Conservation (phyloP, 202 grass and related monocot species). For the Setaria italica region DNA sequence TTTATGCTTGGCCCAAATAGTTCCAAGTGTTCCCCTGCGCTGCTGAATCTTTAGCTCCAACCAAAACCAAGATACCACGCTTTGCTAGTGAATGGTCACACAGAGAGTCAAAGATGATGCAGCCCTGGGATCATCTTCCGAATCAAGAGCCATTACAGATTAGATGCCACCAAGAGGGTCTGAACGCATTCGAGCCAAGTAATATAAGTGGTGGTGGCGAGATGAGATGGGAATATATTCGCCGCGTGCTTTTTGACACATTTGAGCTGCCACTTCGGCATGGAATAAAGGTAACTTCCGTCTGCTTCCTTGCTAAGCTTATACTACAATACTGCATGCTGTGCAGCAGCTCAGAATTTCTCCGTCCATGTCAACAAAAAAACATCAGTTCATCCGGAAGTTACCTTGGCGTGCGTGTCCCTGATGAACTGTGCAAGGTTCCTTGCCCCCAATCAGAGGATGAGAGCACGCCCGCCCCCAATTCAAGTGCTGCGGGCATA, state of each 20-base stretch:
- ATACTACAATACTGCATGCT: background rate
- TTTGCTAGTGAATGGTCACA: background rate
- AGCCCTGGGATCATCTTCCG: slow-evolving; percentile 5
- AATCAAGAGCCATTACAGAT: background rate
- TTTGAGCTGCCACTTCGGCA: background rate
- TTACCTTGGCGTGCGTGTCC: slow-evolving; percentile 23
- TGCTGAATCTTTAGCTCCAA: background rate
- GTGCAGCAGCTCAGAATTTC: background rate
- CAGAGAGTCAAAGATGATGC: background rate
- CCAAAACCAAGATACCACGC: background rate
- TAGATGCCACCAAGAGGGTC: background rate
- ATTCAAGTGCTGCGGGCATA: slow-evolving; percentile 17
- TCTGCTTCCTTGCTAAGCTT: slow-evolving; percentile 56
- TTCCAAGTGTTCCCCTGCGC: background rate
- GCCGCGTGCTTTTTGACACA: slow-evolving; percentile 35
- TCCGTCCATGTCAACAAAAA: too few relatives aligned
- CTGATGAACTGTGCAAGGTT: slow-evolving; percentile 36
- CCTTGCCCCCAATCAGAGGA: slow-evolving; percentile 41
- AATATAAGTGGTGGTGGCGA: slow-evolving; percentile 1
- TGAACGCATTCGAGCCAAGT: slow-evolving; percentile 26
- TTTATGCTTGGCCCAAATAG: background rate
- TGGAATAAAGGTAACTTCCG: slow-evolving; percentile 69
- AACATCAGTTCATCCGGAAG: too few relatives aligned
- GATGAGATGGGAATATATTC: slow-evolving; percentile 56
- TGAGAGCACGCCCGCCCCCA: slow-evolving; percentile 32